Evolutionary conservation across 129 eudicot genomes (phyloP).

Genomic region (Chrysanthemum lavandulifolium): DNA sequence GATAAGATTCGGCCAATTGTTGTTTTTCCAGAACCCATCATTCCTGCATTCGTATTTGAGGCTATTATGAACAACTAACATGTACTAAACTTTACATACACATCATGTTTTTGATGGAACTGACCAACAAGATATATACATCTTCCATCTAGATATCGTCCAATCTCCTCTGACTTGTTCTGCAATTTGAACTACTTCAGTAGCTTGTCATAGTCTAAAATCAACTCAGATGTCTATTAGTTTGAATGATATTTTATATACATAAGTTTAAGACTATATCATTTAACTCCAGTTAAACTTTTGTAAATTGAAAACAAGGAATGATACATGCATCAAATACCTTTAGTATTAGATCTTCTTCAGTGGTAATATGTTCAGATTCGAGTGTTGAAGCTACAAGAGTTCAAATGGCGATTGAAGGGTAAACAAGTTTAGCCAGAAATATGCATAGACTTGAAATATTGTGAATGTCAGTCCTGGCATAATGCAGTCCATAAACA

Average conservation of each 20-base stretch:
- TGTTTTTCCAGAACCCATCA: conserved; percentile 99
- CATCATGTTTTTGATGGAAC: conserved; percentile 25
- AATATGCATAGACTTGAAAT: too few species aligned
- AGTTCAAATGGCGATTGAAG: conserved; percentile 5
- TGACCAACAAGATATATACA: conserved; percentile 91
- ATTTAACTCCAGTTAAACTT: background rate
- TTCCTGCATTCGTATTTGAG: conserved; percentile 51
- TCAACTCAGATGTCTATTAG: too few species aligned
- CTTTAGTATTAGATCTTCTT: conserved; percentile 60
- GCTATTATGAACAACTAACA: background rate
- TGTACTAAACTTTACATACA: background rate
- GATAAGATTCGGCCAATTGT: conserved; percentile 83
- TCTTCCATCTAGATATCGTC: conserved; percentile 61
- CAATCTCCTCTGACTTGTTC: conserved; percentile 70
- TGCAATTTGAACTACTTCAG: conserved; percentile 32
- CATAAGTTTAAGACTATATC: too few species aligned
- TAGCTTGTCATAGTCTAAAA: too few species aligned
- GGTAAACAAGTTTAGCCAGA: conserved; percentile 12
- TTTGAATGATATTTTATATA: too few species aligned
- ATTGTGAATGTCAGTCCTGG: too few species aligned
- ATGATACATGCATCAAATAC: conserved; percentile 28
- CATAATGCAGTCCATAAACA: too few species aligned
- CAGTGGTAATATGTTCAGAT: conserved; percentile 47
- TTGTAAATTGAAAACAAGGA: conserved; percentile 11
- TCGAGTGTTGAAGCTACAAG: conserved; percentile 53